phyloP scores from a whole-genome alignment of 306 rosid genomes.

The Fagus sylvatica region DNA sequence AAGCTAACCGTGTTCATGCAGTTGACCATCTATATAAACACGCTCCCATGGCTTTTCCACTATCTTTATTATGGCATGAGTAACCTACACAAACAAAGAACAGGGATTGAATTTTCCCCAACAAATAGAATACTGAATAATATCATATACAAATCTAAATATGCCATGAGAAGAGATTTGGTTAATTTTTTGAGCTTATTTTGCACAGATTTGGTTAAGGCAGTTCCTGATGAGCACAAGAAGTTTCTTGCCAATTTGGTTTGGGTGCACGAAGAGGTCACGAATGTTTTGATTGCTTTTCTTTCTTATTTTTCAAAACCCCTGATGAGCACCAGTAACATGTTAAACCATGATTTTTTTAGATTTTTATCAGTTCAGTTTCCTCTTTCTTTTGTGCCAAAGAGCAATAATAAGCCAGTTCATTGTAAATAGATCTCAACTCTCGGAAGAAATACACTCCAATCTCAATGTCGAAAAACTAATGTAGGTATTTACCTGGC shows the following conservation, averaged over 20 bases:
- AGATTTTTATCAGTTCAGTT: too few species aligned
- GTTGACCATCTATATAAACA: conserved; percentile 61
- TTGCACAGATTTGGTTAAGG: conserved; percentile 75
- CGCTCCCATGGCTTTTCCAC: conserved; percentile 99
- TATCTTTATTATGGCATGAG: conserved; percentile 71
- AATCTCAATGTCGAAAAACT: neutral
- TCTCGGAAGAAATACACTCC: neutral
- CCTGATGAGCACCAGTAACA: too few species aligned
- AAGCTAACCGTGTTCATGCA: conserved; percentile 83
- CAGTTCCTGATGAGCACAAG: conserved; percentile 88
- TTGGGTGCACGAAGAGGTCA: conserved; percentile 95
- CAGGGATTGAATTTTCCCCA: neutral
- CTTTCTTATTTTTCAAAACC: neutral
- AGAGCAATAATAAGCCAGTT: neutral
- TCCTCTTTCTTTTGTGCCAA: neutral
- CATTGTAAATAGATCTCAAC: conserved; percentile 11
- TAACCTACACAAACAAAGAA: conserved; percentile 52
- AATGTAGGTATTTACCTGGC: conserved; percentile 49
- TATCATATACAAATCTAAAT: neutral
- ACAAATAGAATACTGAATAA: conserved; percentile 6
- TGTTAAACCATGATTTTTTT: too few species aligned
- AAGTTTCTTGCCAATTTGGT: conserved; percentile 75
- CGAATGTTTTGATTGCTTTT: conserved; percentile 24
- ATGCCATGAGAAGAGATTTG: neutral
- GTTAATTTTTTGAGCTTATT: too few species aligned